Evolutionary conservation across 129 eudicot genomes (phyloP), one percentile per base, ranked within the genome.

Genomic region (Flaveria trinervia): DNA sequence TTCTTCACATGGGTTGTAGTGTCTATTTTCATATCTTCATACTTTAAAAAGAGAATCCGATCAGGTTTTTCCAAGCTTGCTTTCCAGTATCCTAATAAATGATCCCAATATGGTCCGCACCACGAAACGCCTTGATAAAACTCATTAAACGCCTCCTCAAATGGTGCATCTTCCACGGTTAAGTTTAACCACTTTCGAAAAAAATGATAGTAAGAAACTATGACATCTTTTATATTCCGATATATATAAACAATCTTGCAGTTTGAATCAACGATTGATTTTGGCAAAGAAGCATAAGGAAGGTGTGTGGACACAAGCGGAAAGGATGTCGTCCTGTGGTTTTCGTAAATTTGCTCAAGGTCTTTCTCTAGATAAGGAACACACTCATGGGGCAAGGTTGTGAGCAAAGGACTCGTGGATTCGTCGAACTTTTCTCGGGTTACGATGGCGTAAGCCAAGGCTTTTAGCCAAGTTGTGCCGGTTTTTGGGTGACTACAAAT

Each of bases 401-500:
- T 76, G 62, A 76, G 79, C 62, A 84, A 18, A 2, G 84, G 82
- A 17, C 52, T 78, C 0, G 30, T 55, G 18, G 82, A 62, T 57
- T 61, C 23, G 46, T 76, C 41, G 6, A 65, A 76, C 52, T 76
- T 50, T 11, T 3, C 14, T 65, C 80, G 65, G 8, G 80, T 76
- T 17, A 18, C 26, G 15, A 80, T 71, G n/a, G 84, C 71, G 20
- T 80, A 84, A 23, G 78, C 60, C 60, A 84, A 72, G 41, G 79
- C 79, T 82, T 76, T 70, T 46, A 85, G 57, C 89, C 89, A 82
- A 7, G 86, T 85, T 4, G 89, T 75, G 51, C 86, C 86, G 8
- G 81, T 57, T 85, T 85, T 82, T 1, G 84, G 84, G 15, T 15
- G 11, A 61, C 78, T 85, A 18, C 72, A 41, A 14, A 82, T 0